Conservation (phyloP, 2,329 filamentous ascomycete genomes). For the Penicillium occitanis region DNA sequence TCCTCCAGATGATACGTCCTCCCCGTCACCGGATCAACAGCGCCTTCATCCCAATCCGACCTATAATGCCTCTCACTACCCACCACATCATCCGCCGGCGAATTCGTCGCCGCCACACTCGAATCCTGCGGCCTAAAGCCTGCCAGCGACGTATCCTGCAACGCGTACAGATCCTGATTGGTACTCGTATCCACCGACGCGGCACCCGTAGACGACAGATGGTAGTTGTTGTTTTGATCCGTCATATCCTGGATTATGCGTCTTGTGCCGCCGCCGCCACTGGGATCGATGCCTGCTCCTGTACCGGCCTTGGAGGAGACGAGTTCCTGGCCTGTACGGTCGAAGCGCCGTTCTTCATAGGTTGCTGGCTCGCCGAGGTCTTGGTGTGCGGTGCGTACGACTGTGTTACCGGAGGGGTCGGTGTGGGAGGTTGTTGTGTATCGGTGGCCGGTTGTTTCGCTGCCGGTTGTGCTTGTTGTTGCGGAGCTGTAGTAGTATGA, state of each 20-base stretch:
- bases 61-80: constrained; percentile 9
- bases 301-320: constrained; percentile 18
- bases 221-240: constrained; percentile 17
- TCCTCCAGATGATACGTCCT: constrained; percentile 18
- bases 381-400: constrained; percentile 36
- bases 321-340: constrained; percentile 34
- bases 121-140: constrained; percentile 11
- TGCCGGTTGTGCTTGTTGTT: constrained; percentile 29
- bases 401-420: constrained; percentile 33
- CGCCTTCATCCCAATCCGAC: constrained; percentile 19
- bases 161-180: constrained; percentile 9
- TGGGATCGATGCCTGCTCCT: constrained; percentile 21
- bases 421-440: constrained; percentile 36
- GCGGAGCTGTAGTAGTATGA: constrained; percentile 37
- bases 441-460: constrained; percentile 33
- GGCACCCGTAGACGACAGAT: constrained; percentile 6
- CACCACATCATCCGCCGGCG: constrained; percentile 17
- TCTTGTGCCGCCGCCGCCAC: constrained; percentile 25
- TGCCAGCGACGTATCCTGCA: background rate
- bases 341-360: constrained; percentile 37
- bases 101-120: constrained; percentile 2
- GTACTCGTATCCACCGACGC: constrained; percentile 9
- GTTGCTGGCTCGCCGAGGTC: constrained; percentile 36
- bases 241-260: constrained; percentile 31
- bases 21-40: constrained; percentile 21